These are phyloP conservation scores for Dysphania ambrosioides DNA, from an alignment of 148 eudicot genomes.

Conservation along the genomic window DNA sequence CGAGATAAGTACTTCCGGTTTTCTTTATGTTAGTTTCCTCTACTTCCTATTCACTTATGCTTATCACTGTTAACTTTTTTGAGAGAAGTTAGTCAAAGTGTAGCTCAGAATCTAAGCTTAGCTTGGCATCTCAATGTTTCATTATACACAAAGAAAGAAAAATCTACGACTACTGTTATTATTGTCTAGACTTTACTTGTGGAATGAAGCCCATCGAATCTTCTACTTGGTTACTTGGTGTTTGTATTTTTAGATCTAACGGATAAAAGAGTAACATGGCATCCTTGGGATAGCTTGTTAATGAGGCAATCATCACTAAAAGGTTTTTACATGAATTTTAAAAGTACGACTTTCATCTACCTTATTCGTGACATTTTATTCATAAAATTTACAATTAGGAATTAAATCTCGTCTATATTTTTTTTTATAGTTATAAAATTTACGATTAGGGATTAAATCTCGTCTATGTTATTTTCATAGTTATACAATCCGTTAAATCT, in stretches of 20 bases:
- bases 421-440: too few relatives aligned
- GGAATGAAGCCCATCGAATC: neutral
- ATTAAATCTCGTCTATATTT: neutral
- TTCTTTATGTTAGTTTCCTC: too few relatives aligned
- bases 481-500: too few relatives aligned
- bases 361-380: neutral
- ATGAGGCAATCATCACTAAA: slow-evolving; percentile 4
- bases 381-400: too few relatives aligned
- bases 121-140: too few relatives aligned
- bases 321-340: neutral
- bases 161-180: too few relatives aligned
- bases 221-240: neutral
- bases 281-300: neutral
- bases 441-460: neutral
- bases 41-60: too few relatives aligned
- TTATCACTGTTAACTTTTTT: too few relatives aligned
- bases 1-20: neutral
- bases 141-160: too few relatives aligned
- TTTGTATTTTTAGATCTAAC: slow-evolving; percentile 5
- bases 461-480: neutral
- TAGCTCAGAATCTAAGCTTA: too few relatives aligned
- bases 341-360: neutral
- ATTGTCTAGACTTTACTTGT: slow-evolving; percentile 18
- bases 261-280: neutral
- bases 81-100: too few relatives aligned